Conservation (phyloP, 345 rosid species). For the Leavenworthia alabamica region DNA sequence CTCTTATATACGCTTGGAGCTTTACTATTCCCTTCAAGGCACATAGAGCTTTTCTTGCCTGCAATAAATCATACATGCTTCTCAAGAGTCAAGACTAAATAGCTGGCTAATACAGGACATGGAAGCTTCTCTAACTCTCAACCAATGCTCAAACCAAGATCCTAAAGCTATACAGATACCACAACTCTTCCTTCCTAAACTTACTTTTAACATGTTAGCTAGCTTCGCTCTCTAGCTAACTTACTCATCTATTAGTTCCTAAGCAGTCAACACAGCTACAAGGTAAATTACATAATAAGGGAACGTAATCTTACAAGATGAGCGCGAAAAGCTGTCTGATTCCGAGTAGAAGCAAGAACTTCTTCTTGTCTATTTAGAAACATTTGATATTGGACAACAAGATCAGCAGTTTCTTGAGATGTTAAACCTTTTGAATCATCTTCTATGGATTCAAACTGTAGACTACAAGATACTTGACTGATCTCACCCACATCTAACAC, state of each 20-base stretch:
- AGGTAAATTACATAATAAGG: background rate
- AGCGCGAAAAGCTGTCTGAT: conserved; percentile 68
- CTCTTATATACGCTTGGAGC: conserved; percentile 89
- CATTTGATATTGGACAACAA: conserved; percentile 16
- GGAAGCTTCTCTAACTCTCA: background rate
- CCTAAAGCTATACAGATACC: background rate
- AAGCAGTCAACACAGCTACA: background rate
- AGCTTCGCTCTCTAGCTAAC: conserved; percentile 1
- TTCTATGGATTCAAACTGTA: conserved; percentile 28
- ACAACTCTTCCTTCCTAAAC: background rate
- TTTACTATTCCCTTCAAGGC: conserved; percentile 87
- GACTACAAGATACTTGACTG: conserved; percentile 36
- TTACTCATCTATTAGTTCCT: background rate
- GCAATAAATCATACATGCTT: too few species aligned
- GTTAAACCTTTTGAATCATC: conserved; percentile 23
- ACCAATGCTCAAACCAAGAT: background rate
- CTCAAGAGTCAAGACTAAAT: too few species aligned
- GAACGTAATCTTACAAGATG: conserved; percentile 54
- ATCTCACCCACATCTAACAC: conserved; percentile 40
- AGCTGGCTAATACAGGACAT: too few species aligned
- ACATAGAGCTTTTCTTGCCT: conserved; percentile 88
- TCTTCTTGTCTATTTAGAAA: conserved; percentile 19
- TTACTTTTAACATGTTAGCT: background rate
- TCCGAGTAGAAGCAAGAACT: conserved; percentile 45
- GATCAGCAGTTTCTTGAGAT: conserved; percentile 21